Evolutionary conservation across 2,329 filamentous ascomycete genomes (phyloP).

Genomic region (Chalaropsis ovoidea): DNA sequence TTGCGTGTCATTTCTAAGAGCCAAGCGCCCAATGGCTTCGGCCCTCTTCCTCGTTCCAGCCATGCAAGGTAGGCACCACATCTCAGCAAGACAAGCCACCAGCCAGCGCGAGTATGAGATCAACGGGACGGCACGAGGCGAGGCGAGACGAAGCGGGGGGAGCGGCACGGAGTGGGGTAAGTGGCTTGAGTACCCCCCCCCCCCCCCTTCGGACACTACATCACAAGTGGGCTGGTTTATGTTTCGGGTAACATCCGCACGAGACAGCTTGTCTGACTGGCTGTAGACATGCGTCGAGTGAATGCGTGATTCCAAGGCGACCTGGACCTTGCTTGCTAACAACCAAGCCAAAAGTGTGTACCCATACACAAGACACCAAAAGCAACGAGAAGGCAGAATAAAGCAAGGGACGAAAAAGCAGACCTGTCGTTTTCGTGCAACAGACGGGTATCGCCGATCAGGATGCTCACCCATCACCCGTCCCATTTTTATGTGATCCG

Average conservation of each 20-base stretch:
- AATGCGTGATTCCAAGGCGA: background rate
- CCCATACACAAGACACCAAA: background rate
- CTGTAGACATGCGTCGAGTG: background rate
- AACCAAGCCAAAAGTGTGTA: conserved; percentile 10
- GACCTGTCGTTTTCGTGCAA: background rate
- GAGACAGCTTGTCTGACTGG: background rate
- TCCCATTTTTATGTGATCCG: background rate
- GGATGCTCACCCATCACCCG: background rate
- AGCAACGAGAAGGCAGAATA: background rate
- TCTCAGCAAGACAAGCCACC: background rate
- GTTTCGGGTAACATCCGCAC: background rate
- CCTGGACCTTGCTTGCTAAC: background rate
- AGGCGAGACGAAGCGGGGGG: background rate
- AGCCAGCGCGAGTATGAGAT: background rate
- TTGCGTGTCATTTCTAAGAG: background rate
- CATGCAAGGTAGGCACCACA: background rate
- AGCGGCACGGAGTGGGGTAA: background rate
- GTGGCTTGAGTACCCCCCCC: background rate
- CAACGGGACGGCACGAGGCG: conserved; percentile 5
- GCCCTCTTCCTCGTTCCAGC: background rate
- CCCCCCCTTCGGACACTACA: background rate
- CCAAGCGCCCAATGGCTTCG: background rate
- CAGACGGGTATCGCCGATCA: background rate
- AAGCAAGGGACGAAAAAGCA: background rate
- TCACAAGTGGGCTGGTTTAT: background rate